Percentiles rank a stretch among this genome's conserved stretches.
These are phyloP conservation scores for Uromyces viciae-fabae DNA, from an alignment of 1,284 basidiomycete genomes.

Conservation along the genomic window DNA sequence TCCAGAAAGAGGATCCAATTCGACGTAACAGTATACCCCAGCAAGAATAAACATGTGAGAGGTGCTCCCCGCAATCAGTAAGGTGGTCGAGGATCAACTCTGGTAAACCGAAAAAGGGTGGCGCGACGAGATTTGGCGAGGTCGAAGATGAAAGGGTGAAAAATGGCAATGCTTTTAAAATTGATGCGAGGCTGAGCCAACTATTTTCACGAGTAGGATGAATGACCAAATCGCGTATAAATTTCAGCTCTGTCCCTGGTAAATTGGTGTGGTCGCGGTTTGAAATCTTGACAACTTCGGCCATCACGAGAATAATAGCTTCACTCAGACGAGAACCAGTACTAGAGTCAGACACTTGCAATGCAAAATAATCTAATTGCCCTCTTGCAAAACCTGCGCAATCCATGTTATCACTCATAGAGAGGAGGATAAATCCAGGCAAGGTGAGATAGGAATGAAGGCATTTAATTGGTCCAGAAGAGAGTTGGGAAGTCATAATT, in stretches of 20 bases:
- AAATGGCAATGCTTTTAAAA: conserved; percentile 13
- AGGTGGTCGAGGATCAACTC: conserved; percentile 32
- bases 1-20: conserved; percentile 37
- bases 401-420: conserved; percentile 20
- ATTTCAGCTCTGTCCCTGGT: neutral
- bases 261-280: conserved; percentile 16
- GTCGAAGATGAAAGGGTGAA: neutral
- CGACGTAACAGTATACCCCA: conserved; percentile 16
- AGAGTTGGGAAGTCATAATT: conserved; percentile 8
- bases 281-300: conserved; percentile 18
- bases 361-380: conserved; percentile 20
- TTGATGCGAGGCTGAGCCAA: conserved; percentile 38
- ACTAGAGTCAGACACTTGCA: neutral
- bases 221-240: neutral
- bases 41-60: conserved; percentile 21
- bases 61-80: conserved; percentile 26
- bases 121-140: neutral
- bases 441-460: conserved; percentile 1
- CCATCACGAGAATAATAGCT: conserved; percentile 8
- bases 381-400: conserved; percentile 34
- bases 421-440: conserved; percentile 35
- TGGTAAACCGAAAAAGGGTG: conserved; percentile 12
- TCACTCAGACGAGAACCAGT: neutral
- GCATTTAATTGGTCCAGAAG: neutral
- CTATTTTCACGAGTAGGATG: conserved; percentile 31